Evolutionary conservation across 306 rosid species (phyloP), one percentile per base, ranked within the genome.

Genomic region (Casuarina cunninghamiana): DNA sequence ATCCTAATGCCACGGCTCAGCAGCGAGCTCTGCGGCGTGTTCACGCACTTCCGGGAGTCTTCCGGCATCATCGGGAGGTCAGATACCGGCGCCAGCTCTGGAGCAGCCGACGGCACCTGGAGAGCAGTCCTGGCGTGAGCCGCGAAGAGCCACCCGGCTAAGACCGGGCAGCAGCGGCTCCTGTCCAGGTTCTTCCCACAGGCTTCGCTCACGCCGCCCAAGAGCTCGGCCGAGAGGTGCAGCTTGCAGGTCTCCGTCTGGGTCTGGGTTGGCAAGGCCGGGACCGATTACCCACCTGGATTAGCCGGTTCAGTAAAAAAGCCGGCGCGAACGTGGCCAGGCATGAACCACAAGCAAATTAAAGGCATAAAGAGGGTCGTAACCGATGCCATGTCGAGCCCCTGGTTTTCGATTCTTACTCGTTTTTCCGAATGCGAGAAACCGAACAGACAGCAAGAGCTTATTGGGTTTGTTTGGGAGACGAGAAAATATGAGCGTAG

Each of bases 111-210:
- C 1, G 95, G 48, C 2, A 92, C 19, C 17, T 92, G 76, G 0
- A 95, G 91, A 0, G 99, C 99, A 0, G 99, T 73, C 15, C 96
- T 85, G 12, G 99, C 96, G 76, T 95, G 99, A 0, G 99, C 97
- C 0, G 99, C 99, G 80, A 83, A 95, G 0, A 95, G 97, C 99
- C 99, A 95, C 4, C 97, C 99, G 1, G 97, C 99, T 0, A 95
- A 85, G 2, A 95, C 99, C 0, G 99, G 99, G 66, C 99, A 95
- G 86, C 99, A 95, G 0, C 99, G 89, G 86, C 96, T 93, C 2
- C 99, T 88, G 90, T 95, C 99, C 12, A 95, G 90, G 86, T 93
- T 60, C 21, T 89, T 83, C n/a, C 96, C 92, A 67, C 99, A 93
- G 2, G 99, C 99, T 49, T 79, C 97, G 43, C 82, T 86, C 6